Conservation (phyloP, 352 stramenopile genomes). For the Pythium biforme region DNA sequence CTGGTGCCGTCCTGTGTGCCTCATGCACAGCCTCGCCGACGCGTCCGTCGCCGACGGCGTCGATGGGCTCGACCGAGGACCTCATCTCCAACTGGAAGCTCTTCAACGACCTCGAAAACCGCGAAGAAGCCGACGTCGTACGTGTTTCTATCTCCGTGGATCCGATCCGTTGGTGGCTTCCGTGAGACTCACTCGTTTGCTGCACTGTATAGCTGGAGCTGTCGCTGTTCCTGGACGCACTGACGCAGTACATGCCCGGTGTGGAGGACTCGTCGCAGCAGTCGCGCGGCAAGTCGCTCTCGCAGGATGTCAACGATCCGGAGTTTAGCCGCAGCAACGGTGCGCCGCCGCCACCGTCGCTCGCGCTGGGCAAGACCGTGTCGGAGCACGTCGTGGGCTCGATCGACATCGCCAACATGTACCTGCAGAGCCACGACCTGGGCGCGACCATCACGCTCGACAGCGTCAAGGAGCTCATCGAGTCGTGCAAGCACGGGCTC, state of each 20-base stretch:
- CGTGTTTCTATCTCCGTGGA: slow-evolving; percentile 12
- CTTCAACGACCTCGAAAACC: slow-evolving; percentile 86
- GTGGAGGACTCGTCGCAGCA: slow-evolving; percentile 41
- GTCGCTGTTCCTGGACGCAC: slow-evolving; percentile 74
- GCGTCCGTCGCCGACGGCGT: slow-evolving; percentile 18
- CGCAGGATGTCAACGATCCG: slow-evolving; percentile 16
- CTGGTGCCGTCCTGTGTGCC: neutral
- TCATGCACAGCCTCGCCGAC: slow-evolving; percentile 19
- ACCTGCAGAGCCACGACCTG: slow-evolving; percentile 59
- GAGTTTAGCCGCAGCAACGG: neutral
- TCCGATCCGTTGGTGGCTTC: neutral
- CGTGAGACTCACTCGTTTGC: neutral
- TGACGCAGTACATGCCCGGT: slow-evolving; percentile 77
- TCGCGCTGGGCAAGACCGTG: slow-evolving; percentile 39
- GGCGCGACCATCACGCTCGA: slow-evolving; percentile 63
- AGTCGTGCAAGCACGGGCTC: slow-evolving; percentile 74
- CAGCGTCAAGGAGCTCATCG: slow-evolving; percentile 67
- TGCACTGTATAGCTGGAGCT: slow-evolving; percentile 52
- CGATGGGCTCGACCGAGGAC: slow-evolving; percentile 35
- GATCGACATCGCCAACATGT: slow-evolving; percentile 87
- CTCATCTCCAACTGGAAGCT: slow-evolving; percentile 84
- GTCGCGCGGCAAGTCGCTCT: slow-evolving; percentile 20
- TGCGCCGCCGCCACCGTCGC: slow-evolving; percentile 20
- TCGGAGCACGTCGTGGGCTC: slow-evolving; percentile 63
- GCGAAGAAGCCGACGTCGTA: slow-evolving; percentile 80